These are phyloP conservation scores for Candida ponderosae DNA, from an alignment of 805 yeast species.

Conservation along the genomic window DNA sequence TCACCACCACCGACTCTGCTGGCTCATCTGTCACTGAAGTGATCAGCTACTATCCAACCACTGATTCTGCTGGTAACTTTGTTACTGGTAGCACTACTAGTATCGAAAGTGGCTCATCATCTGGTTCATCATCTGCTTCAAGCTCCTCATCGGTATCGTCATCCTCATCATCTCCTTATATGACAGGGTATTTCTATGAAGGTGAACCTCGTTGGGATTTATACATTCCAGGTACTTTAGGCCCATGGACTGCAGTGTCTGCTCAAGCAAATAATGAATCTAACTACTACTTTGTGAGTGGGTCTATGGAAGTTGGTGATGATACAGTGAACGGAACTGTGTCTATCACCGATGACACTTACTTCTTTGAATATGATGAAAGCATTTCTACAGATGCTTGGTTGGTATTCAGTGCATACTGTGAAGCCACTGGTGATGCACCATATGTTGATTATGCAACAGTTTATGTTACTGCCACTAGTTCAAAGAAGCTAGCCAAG, in stretches of 20 bases:
- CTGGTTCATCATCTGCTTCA: neutral
- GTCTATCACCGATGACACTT: conserved; percentile 6
- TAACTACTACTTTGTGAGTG: too few relatives aligned
- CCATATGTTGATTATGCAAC: neutral
- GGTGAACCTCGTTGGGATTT: too few relatives aligned
- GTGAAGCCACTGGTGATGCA: neutral
- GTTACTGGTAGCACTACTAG: conserved; percentile 1
- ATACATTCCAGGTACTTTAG: too few relatives aligned
- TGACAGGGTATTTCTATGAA: too few relatives aligned
- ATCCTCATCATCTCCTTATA: too few relatives aligned
- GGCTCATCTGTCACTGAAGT: conserved; percentile 20
- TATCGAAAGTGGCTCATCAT: too few relatives aligned
- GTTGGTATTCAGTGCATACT: neutral
- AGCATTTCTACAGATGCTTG: conserved; percentile 1
- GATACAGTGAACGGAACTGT: conserved; percentile 3
- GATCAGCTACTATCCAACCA: conserved; percentile 20
- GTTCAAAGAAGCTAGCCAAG: neutral
- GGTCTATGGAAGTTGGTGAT: conserved; percentile 6
- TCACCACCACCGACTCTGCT: conserved; percentile 18
- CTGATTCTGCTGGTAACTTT: conserved; percentile 2
- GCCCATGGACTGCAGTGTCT: too few relatives aligned
- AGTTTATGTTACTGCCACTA: neutral
- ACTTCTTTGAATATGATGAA: conserved; percentile 8
- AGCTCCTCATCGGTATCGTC: too few relatives aligned
- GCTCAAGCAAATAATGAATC: too few relatives aligned